Evolutionary conservation across 441 rosid species (phyloP), one percentile per base, ranked within the genome.

Genomic region (Aleurites moluccanus): DNA sequence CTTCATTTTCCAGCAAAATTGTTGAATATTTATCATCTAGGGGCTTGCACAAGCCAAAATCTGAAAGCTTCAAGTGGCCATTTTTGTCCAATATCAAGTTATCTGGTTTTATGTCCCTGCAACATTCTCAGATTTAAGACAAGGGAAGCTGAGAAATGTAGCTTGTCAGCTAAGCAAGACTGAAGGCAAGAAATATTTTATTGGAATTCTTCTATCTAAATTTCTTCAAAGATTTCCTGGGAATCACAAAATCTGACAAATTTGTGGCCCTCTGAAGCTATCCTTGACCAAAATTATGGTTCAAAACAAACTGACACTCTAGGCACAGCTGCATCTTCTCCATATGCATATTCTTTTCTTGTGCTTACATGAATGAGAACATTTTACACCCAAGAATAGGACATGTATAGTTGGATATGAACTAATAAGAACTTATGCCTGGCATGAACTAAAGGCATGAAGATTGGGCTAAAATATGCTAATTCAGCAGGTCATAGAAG

Each of bases 11-110:
- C 77, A 94, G 84, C 53, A 92, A 77, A 78, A 90, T 85, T 59
- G 91, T 63, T 50, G 98, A 92, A 83, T 91, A 94, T 79, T 92
- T 94, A 38, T 88, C 95, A 86, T 92, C 94, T 4, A 94, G 86
- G 70, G 98, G 96, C 84, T 94, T 94, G 84, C 98, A 94, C 84
- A 94, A 81, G 35, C 98, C 98, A 88, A 94, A 94, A 86, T 94
- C 98, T 73, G 98, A 94, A 77, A 94, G 98, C 91, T 94, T 94
- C 84, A 94, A 73, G 83, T 94, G 98, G 71, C 98, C 98, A 82
- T 87, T 87, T 86, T 85, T 90, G 85, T 94, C 97, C 81, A 94
- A 84, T 72, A 92, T 92, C 83, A 94, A 85, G 81, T 94, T 94
- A 77, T 92, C 98, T 69, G 98, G 97, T 73, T 92, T 94, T 74